Evolutionary conservation across 2,329 filamentous ascomycete species (phyloP), one percentile per base, ranked within the genome.

Genomic region (Moelleriella libera): DNA sequence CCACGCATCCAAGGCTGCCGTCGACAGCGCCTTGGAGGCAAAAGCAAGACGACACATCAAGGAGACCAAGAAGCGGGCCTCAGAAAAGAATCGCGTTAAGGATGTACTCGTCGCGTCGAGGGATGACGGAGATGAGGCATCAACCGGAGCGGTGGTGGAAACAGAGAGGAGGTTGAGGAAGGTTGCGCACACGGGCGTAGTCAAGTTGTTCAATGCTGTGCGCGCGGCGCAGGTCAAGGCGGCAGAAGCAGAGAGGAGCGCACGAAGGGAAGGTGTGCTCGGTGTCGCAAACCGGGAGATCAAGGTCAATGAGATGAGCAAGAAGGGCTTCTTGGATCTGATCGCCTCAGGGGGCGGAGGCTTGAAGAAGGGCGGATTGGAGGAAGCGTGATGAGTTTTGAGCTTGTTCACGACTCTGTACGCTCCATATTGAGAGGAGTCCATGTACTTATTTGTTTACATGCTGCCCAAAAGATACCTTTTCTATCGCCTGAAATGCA

Each of bases 121-220:
- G 50, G 70, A 76, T 56, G 68, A 73, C 30, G 66, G 60, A 5
- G 56, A 53, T 53, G 62, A 66, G 53, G 62, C 62, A 48, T 76
- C 75, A 21, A 75, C 75, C 30, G 68, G 68, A 12, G 69, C 75
- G 52, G 73, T 76, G 30, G 61, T 79, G 58, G 86, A 85, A 59
- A 76, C 82, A 57, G 90, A 97, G 71, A 83, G 82, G 68, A 72
- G 79, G 53, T 64, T 97, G 59, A 80, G 85, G 58, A 92, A 94
- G 70, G 88, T 86, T 45, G 89, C 89, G 43, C 88, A 96, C 66
- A 77, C 88, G 47, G 90, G 90, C 77, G 92, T 98, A 41, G 83
- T 97, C 29, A 94, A 90, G 71, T 72, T 98, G 49, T 98, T 98
- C 68, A 96, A 97, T 63, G 92, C 92, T 0, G 88, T 98, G 32